A percentile compares a stretch with the other conserved stretches of the same genome.
These are phyloP conservation scores for Simplicillium aogashimaense DNA, from an alignment of 2,329 filamentous ascomycete species.

Conservation along the genomic window DNA sequence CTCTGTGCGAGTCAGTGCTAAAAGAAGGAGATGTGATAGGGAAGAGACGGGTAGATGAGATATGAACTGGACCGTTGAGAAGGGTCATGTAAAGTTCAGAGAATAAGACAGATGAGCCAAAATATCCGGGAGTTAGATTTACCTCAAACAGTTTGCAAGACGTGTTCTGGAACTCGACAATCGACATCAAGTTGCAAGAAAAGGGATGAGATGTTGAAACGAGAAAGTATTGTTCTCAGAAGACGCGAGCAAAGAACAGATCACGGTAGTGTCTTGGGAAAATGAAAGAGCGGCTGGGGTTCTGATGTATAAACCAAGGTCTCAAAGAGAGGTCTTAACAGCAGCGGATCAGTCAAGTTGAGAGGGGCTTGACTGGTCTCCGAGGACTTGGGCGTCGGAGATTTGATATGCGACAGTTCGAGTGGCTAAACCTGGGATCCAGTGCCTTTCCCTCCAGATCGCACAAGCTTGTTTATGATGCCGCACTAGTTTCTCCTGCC, in stretches of 20 bases:
- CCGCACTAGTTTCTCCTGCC: slow-evolving; percentile 22
- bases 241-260: slow-evolving; percentile 19
- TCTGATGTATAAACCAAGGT: slow-evolving; percentile 21
- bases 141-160: slow-evolving; percentile 51
- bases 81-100: background rate
- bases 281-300: slow-evolving; percentile 17
- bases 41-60: too few species aligned
- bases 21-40: too few species aligned
- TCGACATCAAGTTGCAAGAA: slow-evolving; percentile 45
- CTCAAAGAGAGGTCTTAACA: slow-evolving; percentile 26
- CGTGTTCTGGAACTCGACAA: slow-evolving; percentile 29
- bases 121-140: slow-evolving; percentile 30
- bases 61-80: too few species aligned
- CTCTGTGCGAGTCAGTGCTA: too few species aligned
- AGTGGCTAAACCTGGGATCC: slow-evolving; percentile 18
- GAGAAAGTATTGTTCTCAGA: slow-evolving; percentile 22
- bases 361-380: slow-evolving; percentile 17
- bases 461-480: slow-evolving; percentile 19
- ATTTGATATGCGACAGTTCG: slow-evolving; percentile 24
- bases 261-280: slow-evolving; percentile 27
- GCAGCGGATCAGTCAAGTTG: slow-evolving; percentile 16
- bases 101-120: slow-evolving; percentile 14
- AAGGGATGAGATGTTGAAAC: slow-evolving; percentile 17
- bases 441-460: slow-evolving; percentile 19
- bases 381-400: slow-evolving; percentile 22